A percentile compares a stretch with the other conserved stretches of the same genome.
These are phyloP conservation scores for Lyophyllum shimeji DNA, from an alignment of 768 basidiomycete species.

Conservation along the genomic window DNA sequence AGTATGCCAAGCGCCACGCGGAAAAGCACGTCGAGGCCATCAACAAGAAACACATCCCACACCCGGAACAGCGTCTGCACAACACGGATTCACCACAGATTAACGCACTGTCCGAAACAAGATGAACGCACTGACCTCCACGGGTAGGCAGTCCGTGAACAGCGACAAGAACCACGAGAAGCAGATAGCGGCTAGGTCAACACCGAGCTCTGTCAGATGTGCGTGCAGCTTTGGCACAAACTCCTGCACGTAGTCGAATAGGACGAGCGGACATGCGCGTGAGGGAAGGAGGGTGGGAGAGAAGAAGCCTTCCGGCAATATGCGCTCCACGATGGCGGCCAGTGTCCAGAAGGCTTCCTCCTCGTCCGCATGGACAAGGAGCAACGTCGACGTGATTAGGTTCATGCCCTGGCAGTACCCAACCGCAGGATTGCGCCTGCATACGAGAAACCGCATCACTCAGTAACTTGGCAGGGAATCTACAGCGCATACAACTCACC, in stretches of 20 bases:
- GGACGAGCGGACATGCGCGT: constrained; percentile 88
- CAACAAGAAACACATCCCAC: constrained; percentile 95
- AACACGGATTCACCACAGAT: background rate
- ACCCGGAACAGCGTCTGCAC: constrained; percentile 86
- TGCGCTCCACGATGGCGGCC: constrained; percentile 81
- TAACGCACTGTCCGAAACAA: background rate
- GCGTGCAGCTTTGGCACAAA: constrained; percentile 68
- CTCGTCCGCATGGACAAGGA: constrained; percentile 91
- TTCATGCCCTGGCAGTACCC: constrained; percentile 98
- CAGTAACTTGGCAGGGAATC: background rate
- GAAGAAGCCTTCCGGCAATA: constrained; percentile 92
- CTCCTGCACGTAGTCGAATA: constrained; percentile 85
- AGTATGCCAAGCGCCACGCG: constrained; percentile 89
- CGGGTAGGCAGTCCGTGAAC: constrained; percentile 94
- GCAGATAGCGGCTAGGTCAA: constrained; percentile 92
- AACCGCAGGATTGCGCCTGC: constrained; percentile 85
- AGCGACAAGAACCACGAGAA: constrained; percentile 98
- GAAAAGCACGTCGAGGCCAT: constrained; percentile 89
- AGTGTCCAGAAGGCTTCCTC: constrained; percentile 98
- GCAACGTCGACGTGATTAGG: constrained; percentile 89
- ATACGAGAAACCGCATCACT: background rate
- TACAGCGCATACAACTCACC: constrained; percentile 47
- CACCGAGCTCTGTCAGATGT: constrained; percentile 77
- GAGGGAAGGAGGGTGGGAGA: constrained; percentile 90
- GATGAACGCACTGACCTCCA: constrained; percentile 58